phyloP scores from a whole-genome alignment of 306 rosid genomes.

The Acacia melanoxylon region DNA sequence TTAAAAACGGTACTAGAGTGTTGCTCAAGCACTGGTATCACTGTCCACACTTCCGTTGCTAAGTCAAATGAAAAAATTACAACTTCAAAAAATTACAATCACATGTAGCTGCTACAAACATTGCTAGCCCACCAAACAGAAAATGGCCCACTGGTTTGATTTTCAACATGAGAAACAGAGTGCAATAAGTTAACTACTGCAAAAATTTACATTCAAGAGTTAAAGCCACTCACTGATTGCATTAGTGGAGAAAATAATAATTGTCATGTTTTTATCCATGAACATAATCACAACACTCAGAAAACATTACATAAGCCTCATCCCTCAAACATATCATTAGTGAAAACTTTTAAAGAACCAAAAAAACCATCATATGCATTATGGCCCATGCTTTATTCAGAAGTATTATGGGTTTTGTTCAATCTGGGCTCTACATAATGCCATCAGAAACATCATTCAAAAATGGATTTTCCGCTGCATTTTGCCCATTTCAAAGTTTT shows the following conservation, averaged over 20 bases:
- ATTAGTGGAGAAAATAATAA: neutral
- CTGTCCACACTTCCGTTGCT: no score
- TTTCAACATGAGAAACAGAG: conserved; percentile 16
- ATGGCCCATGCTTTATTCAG: neutral
- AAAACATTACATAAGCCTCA: no score
- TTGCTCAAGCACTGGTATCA: no score
- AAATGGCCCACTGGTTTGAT: conserved; percentile 59
- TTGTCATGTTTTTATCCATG: neutral
- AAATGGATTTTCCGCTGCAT: no score
- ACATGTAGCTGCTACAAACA: conserved; percentile 8
- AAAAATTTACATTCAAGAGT: neutral
- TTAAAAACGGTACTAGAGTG: no score
- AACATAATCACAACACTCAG: neutral
- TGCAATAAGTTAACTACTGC: neutral
- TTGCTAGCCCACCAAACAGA: conserved; percentile 57
- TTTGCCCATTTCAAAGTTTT: no score
- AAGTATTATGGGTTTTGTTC: neutral
- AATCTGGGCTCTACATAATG: neutral
- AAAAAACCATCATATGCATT: neutral
- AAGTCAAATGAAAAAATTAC: no score
- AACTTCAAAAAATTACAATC: no score
- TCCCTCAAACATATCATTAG: no score
- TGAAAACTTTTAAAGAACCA: no score
- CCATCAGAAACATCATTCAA: no score
- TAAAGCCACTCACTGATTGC: neutral